These are phyloP conservation scores for Alternaria gaisen DNA, from an alignment of 2,329 filamentous ascomycete species.

Conservation along the genomic window DNA sequence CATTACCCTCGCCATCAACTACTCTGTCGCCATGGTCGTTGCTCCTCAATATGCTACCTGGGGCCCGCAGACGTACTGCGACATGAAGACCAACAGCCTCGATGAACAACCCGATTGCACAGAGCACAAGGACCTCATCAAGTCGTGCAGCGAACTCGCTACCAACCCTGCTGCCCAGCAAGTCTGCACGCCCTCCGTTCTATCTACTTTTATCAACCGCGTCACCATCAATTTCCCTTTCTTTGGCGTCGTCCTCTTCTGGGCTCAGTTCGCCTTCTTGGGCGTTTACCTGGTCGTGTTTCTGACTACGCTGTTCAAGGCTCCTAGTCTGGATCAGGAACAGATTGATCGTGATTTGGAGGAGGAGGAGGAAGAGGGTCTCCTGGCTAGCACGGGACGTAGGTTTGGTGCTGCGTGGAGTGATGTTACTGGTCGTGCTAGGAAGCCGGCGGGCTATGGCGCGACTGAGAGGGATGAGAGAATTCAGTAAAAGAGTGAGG, in stretches of 20 bases:
- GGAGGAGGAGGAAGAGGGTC: conserved; percentile 90
- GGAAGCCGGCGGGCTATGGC: conserved; percentile 39
- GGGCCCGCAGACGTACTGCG: conserved; percentile 93
- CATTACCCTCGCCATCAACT: conserved; percentile 91
- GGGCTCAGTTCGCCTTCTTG: conserved; percentile 93
- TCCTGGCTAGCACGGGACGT: conserved; percentile 83
- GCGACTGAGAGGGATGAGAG: conserved; percentile 28
- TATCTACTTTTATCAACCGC: conserved; percentile 92
- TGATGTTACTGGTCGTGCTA: conserved; percentile 74
- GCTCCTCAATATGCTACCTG: conserved; percentile 95
- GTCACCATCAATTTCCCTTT: conserved; percentile 94
- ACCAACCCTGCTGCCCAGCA: conserved; percentile 74
- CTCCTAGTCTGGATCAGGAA: conserved; percentile 77
- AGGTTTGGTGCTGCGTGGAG: conserved; percentile 89
- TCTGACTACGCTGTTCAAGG: conserved; percentile 78
- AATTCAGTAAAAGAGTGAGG: not conserved
- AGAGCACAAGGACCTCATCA: conserved; percentile 74
- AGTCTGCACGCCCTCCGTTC: conserved; percentile 89
- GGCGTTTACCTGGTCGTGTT: conserved; percentile 84
- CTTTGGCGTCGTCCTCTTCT: conserved; percentile 92
- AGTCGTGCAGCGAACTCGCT: conserved; percentile 81
- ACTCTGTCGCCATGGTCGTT: conserved; percentile 90
- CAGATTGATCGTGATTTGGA: conserved; percentile 89
- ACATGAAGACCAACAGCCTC: conserved; percentile 69
- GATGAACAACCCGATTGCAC: conserved; percentile 79